Conservation (phyloP, 2,329 filamentous ascomycete genomes). For the Hymenoscyphus salicellus region DNA sequence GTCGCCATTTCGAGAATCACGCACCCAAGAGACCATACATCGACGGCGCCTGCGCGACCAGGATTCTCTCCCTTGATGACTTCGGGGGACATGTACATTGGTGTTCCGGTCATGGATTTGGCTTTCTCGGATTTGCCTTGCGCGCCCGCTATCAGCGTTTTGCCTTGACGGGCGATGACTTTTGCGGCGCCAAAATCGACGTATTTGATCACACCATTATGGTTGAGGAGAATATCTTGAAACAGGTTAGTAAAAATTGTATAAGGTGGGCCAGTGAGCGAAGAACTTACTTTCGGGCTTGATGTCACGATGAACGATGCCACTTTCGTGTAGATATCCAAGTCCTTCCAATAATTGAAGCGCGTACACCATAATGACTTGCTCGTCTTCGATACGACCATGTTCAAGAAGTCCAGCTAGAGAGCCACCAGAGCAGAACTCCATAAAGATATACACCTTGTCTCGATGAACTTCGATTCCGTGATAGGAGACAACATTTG, state of each 20-base stretch:
- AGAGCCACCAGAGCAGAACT: slow-evolving; percentile 95
- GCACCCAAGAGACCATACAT: slow-evolving; percentile 95
- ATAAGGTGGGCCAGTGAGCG: background rate
- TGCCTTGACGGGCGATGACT: slow-evolving; percentile 89
- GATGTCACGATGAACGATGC: slow-evolving; percentile 94
- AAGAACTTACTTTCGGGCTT: slow-evolving; percentile 82
- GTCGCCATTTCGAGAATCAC: slow-evolving; percentile 98
- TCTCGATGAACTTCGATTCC: slow-evolving; percentile 97
- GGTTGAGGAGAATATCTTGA: slow-evolving; percentile 86
- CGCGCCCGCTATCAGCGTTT: slow-evolving; percentile 66
- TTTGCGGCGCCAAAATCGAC: slow-evolving; percentile 98
- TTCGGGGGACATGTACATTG: slow-evolving; percentile 99
- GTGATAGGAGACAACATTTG: slow-evolving; percentile 96
- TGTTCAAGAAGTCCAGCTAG: slow-evolving; percentile 87
- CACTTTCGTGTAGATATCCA: slow-evolving; percentile 85
- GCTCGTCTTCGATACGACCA: slow-evolving; percentile 95
- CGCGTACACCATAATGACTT: slow-evolving; percentile 94
- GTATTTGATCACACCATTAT: slow-evolving; percentile 98
- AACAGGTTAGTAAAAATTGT: slow-evolving; percentile 16
- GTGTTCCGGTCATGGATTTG: slow-evolving; percentile 93
- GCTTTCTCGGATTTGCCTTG: slow-evolving; percentile 54
- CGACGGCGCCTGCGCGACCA: slow-evolving; percentile 80
- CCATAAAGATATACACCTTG: slow-evolving; percentile 99
- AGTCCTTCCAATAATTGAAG: slow-evolving; percentile 91
- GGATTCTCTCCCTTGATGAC: slow-evolving; percentile 87